phyloP scores from a whole-genome alignment of 495 filamentous ascomycete genomes.

The Neurospora discreta region DNA sequence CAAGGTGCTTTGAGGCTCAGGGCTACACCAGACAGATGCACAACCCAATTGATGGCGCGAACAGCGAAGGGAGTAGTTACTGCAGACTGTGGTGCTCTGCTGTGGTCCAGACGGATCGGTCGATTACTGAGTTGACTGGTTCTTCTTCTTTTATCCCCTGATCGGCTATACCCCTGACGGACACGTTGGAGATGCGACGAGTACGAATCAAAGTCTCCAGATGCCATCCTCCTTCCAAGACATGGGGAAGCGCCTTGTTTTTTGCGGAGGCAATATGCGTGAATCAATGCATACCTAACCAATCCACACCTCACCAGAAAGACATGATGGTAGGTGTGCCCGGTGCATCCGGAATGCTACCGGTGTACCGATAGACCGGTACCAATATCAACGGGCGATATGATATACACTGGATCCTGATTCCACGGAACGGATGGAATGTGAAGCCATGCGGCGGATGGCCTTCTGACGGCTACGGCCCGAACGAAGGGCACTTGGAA shows the following conservation, averaged over 20 bases:
- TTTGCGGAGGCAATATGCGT: neutral
- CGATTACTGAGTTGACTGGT: neutral
- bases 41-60: neutral
- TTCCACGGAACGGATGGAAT: neutral
- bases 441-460: neutral
- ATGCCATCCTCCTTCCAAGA: neutral
- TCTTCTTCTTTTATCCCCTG: no score
- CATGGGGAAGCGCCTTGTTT: neutral
- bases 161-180: neutral
- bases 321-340: neutral
- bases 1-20: neutral
- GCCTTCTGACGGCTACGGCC: neutral
- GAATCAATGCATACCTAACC: neutral
- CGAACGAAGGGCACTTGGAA: neutral
- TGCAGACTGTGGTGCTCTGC: neutral
- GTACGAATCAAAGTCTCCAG: neutral
- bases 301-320: neutral
- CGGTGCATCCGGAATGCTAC: neutral
- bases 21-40: neutral
- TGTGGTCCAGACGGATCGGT: neutral
- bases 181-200: neutral
- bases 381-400: neutral
- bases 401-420: neutral
- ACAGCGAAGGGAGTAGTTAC: neutral
- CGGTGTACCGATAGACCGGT: neutral